Evolutionary conservation across 2,329 filamentous ascomycete genomes (phyloP), one percentile per base, ranked within the genome.

Genomic region (Diaporthe sp.): DNA sequence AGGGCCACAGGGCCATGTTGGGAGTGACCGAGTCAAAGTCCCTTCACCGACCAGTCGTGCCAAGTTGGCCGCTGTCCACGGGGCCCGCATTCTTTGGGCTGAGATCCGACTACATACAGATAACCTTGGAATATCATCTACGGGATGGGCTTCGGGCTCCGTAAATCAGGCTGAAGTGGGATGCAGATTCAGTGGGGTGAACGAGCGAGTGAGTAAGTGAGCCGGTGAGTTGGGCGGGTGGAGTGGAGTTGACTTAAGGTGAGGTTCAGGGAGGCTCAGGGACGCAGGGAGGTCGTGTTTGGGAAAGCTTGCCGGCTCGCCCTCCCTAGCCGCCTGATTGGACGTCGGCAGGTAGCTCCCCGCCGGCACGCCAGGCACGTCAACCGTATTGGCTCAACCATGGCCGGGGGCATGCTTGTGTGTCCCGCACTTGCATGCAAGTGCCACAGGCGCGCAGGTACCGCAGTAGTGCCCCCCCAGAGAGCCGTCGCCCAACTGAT

Each of bases 291-390:
- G 73, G 47, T 47, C 37, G 72, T 71, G 75, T 76, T 75, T 76
- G 75, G 53, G 37, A 71, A 75, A 76, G 55, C 73, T 71, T 60
- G 47, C 47, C 73, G 75, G 75, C 73, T 73, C 68, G 63, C 17
- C n/a, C 53, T 15, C 49, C 39, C 51, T 39, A 20, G 55, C 61
- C 20, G 25, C 25, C 31, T 73, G 71, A 65, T 65, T 73, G 71
- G 71, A 7, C 15, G 37, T 31, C 58, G n/a, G 17, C 51, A 8
- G n/a, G 4, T 39, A 15, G 17, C 34, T 28, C 42, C 28, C 15
- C 22, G 39, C 51, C 70, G 53, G 47, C 71, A 72, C 47, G 34
- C 58, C 31, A 65, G 25, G 39, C 58, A 61, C 71, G 60, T 39
- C 58, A 57, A 44, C 25, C 20, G 37, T 7, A 53, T 55, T n/a